Evolutionary conservation across 176 grass and related monocot species (phyloP), one percentile per base, ranked within the genome.

Genomic region (Cenchrus americanus): DNA sequence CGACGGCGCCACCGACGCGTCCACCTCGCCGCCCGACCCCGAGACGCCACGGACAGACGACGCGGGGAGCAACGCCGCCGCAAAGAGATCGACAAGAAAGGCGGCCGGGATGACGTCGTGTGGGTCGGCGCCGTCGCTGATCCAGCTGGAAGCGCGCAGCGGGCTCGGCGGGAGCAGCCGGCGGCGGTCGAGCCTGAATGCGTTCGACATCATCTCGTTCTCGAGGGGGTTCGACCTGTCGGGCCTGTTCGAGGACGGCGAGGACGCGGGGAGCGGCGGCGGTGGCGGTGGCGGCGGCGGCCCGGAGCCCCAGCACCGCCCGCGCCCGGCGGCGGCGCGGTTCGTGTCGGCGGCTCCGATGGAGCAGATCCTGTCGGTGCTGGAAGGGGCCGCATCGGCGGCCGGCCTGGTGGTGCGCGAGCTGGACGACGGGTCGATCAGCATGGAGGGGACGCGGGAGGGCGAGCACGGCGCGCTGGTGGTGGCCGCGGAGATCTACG

Each of bases 131-230:
- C 89, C 93, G 53, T 99, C 93, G 69, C 67, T 91, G 69, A 81
- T 90, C 54, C 77, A 84, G 50, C 79, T 90, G 32, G 89, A 88
- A 18, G 75, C 86, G 40, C 69, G 71, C 8, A 75, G 22, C 30
- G 86, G 79, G 43, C 30, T 79, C 14, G 73, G 83, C 2, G 42
- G 79, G 30, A 75, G 80, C 73, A 75, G 84, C 13, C 89, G 93
- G 47, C 90, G 93, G 78, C 89, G 80, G 0, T 92, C 93, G 19
- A 99, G 96, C 87, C 88, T 99, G 22, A 99, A 93, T 66, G 96
- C 96, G 37, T 99, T 99, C 76, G 96, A 99, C 82, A 94, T 99
- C 83, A 99, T 99, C 72, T 99, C 93, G 1, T 99, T 99, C 87
- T 99, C 96, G 0, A 86, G 27, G 18, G 91, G 96, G 24, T 99